Evolutionary conservation across 2,329 filamentous ascomycete species (phyloP), one percentile per base, ranked within the genome.

Genomic region (Scedosporium minutisporum): DNA sequence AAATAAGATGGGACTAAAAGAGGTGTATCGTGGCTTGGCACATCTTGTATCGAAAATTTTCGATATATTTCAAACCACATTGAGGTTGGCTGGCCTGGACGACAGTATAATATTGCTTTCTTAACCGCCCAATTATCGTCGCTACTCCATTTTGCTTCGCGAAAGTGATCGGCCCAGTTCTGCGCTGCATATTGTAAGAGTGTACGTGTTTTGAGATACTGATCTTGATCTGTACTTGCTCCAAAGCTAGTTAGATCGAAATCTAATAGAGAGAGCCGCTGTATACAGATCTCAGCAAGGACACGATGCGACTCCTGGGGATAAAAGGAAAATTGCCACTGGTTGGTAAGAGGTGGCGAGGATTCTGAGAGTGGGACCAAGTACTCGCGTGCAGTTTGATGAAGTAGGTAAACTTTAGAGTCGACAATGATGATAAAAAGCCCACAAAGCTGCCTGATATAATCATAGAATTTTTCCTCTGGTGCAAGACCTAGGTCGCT

Each of bases 381-480:
- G 44, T 71, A 73, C 51, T 72, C 71, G 64, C 70, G 71, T 6
- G 69, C 70, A 7, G 71, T 71, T 62, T 73, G 69, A 57, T 74
- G 70, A 27, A 73, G 66, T 21, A 71, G 63, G 64, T 65, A 68
- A 21, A 71, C 65, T 5, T 64, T 70, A 16, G 53, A 53, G 23
- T 68, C 63, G 14, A 18, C 64, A 38, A 71, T 57, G 18, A 65
- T 67, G 0, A 74, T 66, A 63, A 76, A 75, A 6, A 74, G 71
- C 18, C 73, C 69, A 62, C 72, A 75, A 0, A 65, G 62, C 3
- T 70, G 63, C 18, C 71, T 62, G 16, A 71, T 64, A 12, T 64
- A 48, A 9, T 59, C 9, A 1, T 25, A 27, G 21, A 69, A 65
- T 1, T 64, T 64, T 0, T 62, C 44, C 4, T 48, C 41, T 51